Base-by-base conservation (phyloP, 768 basidiomycete genomes). In the Coprinopsis marcescibilis region DNA sequence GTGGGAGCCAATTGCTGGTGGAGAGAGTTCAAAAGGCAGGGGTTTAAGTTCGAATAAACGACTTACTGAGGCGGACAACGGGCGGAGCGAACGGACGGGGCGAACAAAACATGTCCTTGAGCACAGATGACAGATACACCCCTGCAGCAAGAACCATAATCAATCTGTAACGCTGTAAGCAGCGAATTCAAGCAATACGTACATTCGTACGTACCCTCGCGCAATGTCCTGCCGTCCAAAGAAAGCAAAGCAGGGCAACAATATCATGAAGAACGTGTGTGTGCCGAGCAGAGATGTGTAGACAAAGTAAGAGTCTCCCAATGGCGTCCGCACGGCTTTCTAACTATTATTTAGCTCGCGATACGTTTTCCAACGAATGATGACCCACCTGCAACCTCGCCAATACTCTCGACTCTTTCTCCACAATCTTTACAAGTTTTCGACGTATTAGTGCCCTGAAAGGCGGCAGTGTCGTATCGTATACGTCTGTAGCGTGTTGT, bases 241-340 rank as follows among this genome's bases (percentile, higher is more conserved):
- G 72, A 93, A 97, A 58, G 86, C 95, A 51, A 90, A 73, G 0
- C 81, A 70, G 0, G 95, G 95, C 4, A 99, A 69, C 50, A 87
- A 76, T 25, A 81, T 78, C 85, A 95, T 90, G 74, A 98, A 97
- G 67, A 93, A 97, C 0, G 87, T 91, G 56, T 92, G 91, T 0
- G 89, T 90, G 10, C 77, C 91, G 8, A 90, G 69, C 0, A 83
- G 74, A 0, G 87, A 89, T 0, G 85, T 80, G 52, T 92, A 85
- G 25, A 93, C 78, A 58, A 94, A 93, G 57, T 89, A 94, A 1
- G 69, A 66, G 58, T 94, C 91, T 19, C 89, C 65, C 72, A 76
- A 81, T 2, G 84, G 76, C 3, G 70, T 71, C 4, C 85, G 78
- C 21, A 89, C 70, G 4, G 60, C 62, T 7, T 70, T 60, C 86